A percentile compares a stretch with the other conserved stretches of the same genome.
These are phyloP conservation scores for Chaetothyriales sp. DNA, from an alignment of 2,329 filamentous ascomycete species.

Conservation along the genomic window DNA sequence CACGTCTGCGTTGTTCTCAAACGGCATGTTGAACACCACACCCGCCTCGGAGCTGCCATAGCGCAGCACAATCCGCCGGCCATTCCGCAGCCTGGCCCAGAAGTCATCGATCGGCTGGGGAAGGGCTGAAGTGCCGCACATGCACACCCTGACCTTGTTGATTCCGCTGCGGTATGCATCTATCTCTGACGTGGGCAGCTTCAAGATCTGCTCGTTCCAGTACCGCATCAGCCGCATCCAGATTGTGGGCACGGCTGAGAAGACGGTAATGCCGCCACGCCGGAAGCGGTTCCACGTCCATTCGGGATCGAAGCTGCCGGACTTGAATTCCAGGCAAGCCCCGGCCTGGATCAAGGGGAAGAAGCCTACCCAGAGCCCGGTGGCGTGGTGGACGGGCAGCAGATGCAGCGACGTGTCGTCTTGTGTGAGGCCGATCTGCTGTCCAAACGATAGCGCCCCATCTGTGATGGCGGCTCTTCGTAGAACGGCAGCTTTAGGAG, in stretches of 20 bases:
- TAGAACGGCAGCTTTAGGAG: slow-evolving; percentile 18
- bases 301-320: slow-evolving; percentile 24
- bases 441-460: slow-evolving; percentile 13
- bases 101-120: slow-evolving; percentile 37
- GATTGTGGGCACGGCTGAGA: slow-evolving; percentile 30
- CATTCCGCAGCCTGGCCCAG: slow-evolving; percentile 30
- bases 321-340: slow-evolving; percentile 30
- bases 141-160: slow-evolving; percentile 13
- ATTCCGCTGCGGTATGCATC: slow-evolving; percentile 31
- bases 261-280: slow-evolving; percentile 22
- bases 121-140: slow-evolving; percentile 31
- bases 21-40: slow-evolving; percentile 28
- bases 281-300: slow-evolving; percentile 28
- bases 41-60: slow-evolving; percentile 33
- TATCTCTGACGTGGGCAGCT: slow-evolving; percentile 11
- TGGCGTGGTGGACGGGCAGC: slow-evolving; percentile 22
- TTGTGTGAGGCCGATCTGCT: slow-evolving; percentile 18
- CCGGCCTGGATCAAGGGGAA: slow-evolving; percentile 25
- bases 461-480: slow-evolving; percentile 16
- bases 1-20: slow-evolving; percentile 18
- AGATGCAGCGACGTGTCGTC: slow-evolving; percentile 23
- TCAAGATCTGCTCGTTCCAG: slow-evolving; percentile 14
- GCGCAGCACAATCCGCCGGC: slow-evolving; percentile 28
- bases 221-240: slow-evolving; percentile 29
- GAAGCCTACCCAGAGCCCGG: slow-evolving; percentile 20